phyloP scores from a whole-genome alignment of 176 grass and related monocot species.

The Aegilops tauschii region DNA sequence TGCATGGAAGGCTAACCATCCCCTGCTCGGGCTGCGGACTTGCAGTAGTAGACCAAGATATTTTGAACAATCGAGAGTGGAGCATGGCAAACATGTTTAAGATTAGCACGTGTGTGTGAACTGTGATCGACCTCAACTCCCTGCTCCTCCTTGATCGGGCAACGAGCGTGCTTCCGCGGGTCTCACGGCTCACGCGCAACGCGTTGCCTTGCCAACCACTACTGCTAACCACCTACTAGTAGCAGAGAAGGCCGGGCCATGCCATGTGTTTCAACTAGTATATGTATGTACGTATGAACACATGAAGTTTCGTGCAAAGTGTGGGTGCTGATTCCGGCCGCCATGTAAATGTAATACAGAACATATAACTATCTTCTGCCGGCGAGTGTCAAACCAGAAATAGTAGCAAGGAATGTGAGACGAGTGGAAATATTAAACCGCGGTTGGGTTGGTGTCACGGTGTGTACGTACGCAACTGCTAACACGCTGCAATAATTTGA shows the following conservation, averaged over 20 bases:
- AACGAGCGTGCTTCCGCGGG: background rate
- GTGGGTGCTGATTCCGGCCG: background rate
- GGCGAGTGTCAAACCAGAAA: conserved; percentile 1
- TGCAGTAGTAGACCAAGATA: too few relatives aligned
- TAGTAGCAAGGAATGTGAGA: background rate
- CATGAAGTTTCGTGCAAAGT: background rate
- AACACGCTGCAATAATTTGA: conserved; percentile 36
- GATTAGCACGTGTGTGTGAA: conserved; percentile 24
- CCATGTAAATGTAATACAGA: background rate
- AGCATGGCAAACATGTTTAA: background rate
- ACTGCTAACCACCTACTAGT: background rate
- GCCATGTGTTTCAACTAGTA: too few relatives aligned
- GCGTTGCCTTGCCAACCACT: background rate
- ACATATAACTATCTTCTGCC: background rate
- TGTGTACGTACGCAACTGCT: background rate
- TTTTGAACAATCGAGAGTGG: too few relatives aligned
- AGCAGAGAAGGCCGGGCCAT: background rate
- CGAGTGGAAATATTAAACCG: background rate
- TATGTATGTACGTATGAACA: conserved; percentile 19
- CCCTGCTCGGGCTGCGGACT: too few relatives aligned
- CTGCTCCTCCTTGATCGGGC: background rate
- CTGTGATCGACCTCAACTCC: background rate
- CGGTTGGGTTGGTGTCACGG: background rate
- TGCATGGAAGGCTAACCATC: too few relatives aligned
- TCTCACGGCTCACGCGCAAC: background rate